phyloP scores from a whole-genome alignment of 495 filamentous ascomycete species.

The Penicillium samsonianum region DNA sequence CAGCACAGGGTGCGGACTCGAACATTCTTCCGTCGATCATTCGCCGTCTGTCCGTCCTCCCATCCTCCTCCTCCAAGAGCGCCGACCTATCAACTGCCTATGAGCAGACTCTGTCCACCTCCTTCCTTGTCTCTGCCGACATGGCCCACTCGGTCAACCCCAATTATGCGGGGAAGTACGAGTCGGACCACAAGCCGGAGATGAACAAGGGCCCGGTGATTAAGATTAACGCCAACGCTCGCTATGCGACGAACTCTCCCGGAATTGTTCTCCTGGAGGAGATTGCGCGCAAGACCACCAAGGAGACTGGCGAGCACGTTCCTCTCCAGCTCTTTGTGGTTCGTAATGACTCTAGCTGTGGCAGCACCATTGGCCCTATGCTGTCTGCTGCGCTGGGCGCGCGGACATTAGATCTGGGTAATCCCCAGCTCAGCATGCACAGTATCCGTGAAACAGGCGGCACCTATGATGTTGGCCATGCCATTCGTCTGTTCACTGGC shows the following conservation, averaged over 20 bases:
- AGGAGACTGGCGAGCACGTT: constrained; percentile 56
- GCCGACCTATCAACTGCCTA: constrained; percentile 72
- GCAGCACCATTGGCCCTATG: constrained; percentile 96
- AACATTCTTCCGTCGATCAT: constrained; percentile 88
- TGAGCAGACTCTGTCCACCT: constrained; percentile 89
- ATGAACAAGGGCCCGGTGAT: constrained; percentile 97
- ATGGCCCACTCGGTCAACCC: constrained; percentile 96
- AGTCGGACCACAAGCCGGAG: constrained; percentile 83
- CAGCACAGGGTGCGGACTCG: constrained; percentile 90
- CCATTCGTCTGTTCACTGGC: constrained; percentile 79
- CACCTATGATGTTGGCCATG: constrained; percentile 82
- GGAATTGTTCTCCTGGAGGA: constrained; percentile 93
- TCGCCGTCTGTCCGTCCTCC: constrained; percentile 80
- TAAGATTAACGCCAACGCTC: constrained; percentile 96
- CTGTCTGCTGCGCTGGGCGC: constrained; percentile 80
- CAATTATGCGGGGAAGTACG: constrained; percentile 91
- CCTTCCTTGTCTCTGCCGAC: constrained; percentile 93
- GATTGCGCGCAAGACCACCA: constrained; percentile 64
- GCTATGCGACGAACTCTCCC: constrained; percentile 94
- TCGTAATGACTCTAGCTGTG: constrained; percentile 90
- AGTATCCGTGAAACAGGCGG: constrained; percentile 92
- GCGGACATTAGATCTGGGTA: constrained; percentile 88
- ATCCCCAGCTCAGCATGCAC: constrained; percentile 97
- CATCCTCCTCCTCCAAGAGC: constrained; percentile 49
- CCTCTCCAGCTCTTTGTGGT: constrained; percentile 96